Percentiles rank a stretch among this genome's conserved stretches.
phyloP scores from a whole-genome alignment of 2,329 filamentous ascomycete genomes.

The Cercospora sp. region DNA sequence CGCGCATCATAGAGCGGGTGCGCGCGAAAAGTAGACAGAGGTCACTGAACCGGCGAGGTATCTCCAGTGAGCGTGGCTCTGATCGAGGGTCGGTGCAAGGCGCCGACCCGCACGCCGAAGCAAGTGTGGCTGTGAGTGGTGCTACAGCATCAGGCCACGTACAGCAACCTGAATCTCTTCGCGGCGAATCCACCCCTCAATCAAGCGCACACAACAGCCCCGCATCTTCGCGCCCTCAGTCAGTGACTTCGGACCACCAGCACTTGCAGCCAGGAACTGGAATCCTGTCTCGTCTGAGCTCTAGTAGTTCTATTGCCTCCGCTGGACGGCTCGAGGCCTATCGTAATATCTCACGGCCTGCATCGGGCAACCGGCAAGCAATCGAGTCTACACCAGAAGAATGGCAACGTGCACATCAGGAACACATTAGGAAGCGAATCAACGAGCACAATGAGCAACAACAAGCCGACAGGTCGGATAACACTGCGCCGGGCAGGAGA shows the following conservation, averaged over 20 bases:
- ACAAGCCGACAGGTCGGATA: constrained; percentile 33
- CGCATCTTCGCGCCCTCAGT: constrained; percentile 27
- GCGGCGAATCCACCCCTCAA: constrained; percentile 34
- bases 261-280: constrained; percentile 27
- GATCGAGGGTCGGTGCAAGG: constrained; percentile 61
- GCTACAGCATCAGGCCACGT: constrained; percentile 62
- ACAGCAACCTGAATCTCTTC: constrained; percentile 53
- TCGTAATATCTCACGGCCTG: constrained; percentile 17
- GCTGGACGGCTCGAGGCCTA: constrained; percentile 20
- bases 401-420: constrained; percentile 39
- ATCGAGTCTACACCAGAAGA: constrained; percentile 37
- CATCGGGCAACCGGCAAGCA: constrained; percentile 24
- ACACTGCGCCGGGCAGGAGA: constrained; percentile 3
- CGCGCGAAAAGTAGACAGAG: constrained; percentile 47
- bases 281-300: constrained; percentile 33
- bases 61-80: constrained; percentile 63
- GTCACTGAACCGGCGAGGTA: constrained; percentile 53
- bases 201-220: constrained; percentile 31
- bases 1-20: constrained; percentile 50
- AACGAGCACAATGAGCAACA: constrained; percentile 39
- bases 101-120: constrained; percentile 63
- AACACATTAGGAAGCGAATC: constrained; percentile 38
- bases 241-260: constrained; percentile 27
- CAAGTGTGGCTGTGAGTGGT: constrained; percentile 65
- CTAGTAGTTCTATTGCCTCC: constrained; percentile 34